Base-by-base conservation (phyloP, 148 eudicot species). In the Chenopodium album region DNA sequence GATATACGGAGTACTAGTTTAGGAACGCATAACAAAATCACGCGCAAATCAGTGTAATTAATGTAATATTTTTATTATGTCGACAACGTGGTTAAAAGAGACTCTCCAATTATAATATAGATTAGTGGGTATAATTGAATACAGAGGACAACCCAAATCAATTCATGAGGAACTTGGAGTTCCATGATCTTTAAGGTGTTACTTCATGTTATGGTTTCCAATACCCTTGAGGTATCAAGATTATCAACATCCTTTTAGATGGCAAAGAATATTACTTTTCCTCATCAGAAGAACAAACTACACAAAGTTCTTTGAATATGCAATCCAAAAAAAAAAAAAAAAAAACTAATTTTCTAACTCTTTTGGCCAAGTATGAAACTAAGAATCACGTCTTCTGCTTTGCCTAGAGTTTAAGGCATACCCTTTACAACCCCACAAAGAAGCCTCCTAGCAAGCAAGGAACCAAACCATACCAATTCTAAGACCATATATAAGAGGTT, bases 371-470 rank as follows among this genome's bases (percentile, higher is more conserved):
- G 0, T 64, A 46, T 12, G 22, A 74, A 50, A 74, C 76, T n/a
- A 84, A 80, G 85, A 88, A 87, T 85, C 82, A 20, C 68, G 66
- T 79, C 76, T 77, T 80, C 72, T 85, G 81, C 83, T 86, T 87
- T 86, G 84, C 89, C 90, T 87, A 79, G 77, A 82, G 79, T 78
- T 84, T 80, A 85, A 88, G 91, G 88, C 83, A 85, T 79, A 75
- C 59, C 54, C 89, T 91, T 87, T 85, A 86, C 89, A 90, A 75
- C 92, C 87, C 84, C 65, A 87, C 80, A 77, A 47, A 87, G 76
- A 79, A 78, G 84, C 89, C 73, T 62, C 78, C 86, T 84, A 82
- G 76, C 95, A 92, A 92, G 93, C 78, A 92, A 92, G 83, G 95
- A 89, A 90, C 88, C 87, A 75, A 65, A 78, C 3, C 46, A 34